These are phyloP conservation scores for Multifurca ochricompacta DNA, from an alignment of 768 basidiomycete genomes.

Conservation along the genomic window DNA sequence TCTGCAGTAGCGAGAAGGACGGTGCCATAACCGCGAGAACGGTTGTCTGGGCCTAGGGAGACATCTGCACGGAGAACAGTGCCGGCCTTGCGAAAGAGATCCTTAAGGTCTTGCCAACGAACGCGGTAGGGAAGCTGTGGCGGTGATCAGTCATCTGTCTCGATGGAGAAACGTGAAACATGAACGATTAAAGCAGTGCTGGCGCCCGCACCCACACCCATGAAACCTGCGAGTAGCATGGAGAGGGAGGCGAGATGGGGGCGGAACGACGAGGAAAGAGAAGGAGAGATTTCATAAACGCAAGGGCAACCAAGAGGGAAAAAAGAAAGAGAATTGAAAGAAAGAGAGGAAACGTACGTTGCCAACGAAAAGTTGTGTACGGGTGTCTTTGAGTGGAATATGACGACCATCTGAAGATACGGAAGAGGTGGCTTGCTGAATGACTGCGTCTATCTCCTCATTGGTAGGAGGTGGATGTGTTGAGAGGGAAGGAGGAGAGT, in stretches of 20 bases:
- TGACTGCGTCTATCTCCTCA: slow-evolving; percentile 88
- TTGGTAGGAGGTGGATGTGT: slow-evolving; percentile 42
- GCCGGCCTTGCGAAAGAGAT: slow-evolving; percentile 92
- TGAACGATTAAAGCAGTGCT: slow-evolving; percentile 1
- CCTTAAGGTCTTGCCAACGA: slow-evolving; percentile 98
- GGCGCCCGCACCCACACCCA: not conserved
- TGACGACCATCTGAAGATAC: slow-evolving; percentile 41
- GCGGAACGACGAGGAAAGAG: not conserved
- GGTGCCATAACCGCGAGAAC: slow-evolving; percentile 90
- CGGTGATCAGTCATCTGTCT: not conserved
- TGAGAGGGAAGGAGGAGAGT: not conserved
- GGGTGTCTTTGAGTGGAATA: slow-evolving; percentile 63
- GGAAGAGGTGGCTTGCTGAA: slow-evolving; percentile 80
- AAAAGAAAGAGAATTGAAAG: slow-evolving; percentile 1
- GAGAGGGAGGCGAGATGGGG: not conserved
- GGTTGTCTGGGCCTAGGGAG: slow-evolving; percentile 68
- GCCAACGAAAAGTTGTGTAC: slow-evolving; percentile 93
- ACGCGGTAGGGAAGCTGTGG: slow-evolving; percentile 88
- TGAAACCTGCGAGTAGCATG: not conserved
- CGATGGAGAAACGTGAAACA: not conserved
- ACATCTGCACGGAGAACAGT: slow-evolving; percentile 50
- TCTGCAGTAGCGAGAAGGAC: slow-evolving; percentile 92
- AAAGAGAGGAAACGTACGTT: slow-evolving; percentile 53
- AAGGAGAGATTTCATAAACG: too few species aligned
- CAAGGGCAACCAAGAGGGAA: not conserved